These are phyloP conservation scores for Brassica balearica DNA, from an alignment of 441 rosid species.

Conservation along the genomic window DNA sequence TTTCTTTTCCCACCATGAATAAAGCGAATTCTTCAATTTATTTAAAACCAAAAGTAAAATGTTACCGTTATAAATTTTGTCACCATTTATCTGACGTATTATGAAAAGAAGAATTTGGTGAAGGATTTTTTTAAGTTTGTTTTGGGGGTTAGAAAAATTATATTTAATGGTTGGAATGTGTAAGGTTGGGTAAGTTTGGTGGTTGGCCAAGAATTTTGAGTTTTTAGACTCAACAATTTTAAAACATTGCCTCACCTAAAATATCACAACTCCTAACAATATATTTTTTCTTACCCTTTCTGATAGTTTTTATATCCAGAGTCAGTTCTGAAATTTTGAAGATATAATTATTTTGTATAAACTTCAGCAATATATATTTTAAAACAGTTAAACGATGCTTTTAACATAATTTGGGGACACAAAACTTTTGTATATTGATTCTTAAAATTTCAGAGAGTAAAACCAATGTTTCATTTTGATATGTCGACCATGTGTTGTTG, in stretches of 20 bases:
- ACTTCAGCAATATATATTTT: background rate
- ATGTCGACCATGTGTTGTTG: no score
- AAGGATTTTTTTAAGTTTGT: background rate
- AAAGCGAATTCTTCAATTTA: constrained; percentile 4
- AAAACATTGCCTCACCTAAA: background rate
- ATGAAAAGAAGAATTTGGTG: background rate
- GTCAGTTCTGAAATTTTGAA: background rate
- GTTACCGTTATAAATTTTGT: constrained; percentile 31
- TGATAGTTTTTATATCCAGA: background rate
- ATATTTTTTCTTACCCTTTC: background rate
- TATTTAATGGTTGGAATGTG: constrained; percentile 18
- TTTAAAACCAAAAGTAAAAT: constrained; percentile 9
- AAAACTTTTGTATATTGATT: no score
- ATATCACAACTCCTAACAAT: background rate
- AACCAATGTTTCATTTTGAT: no score
- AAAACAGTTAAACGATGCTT: no score
- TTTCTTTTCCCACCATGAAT: constrained; percentile 13
- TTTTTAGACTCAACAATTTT: constrained; percentile 7
- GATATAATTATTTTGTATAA: background rate
- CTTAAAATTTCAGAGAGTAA: no score
- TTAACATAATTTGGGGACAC: background rate
- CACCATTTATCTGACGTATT: background rate
- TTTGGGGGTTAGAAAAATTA: background rate
- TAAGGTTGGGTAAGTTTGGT: constrained; percentile 40
- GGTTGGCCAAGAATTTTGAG: constrained; percentile 41